A percentile compares a stretch with the other conserved stretches of the same genome.
These are phyloP conservation scores for Geranium rotundifolium DNA, from an alignment of 345 rosid genomes.

Conservation along the genomic window DNA sequence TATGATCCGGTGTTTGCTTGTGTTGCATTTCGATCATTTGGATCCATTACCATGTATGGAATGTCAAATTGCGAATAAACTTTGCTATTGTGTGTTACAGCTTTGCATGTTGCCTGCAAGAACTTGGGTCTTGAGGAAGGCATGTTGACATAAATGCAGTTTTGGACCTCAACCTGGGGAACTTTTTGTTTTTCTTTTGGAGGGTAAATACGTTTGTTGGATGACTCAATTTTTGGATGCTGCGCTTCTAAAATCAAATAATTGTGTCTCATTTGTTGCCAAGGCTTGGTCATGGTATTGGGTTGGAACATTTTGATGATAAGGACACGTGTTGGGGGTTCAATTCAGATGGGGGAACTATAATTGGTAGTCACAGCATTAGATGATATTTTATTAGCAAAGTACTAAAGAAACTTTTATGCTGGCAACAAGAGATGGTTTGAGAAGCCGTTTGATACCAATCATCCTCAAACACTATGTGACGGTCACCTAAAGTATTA, in stretches of 20 bases:
- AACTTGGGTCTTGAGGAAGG: conserved; percentile 62
- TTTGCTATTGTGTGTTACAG: conserved; percentile 45
- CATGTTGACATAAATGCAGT: conserved; percentile 41
- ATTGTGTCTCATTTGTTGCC: not conserved
- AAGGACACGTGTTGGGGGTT: too few relatives aligned
- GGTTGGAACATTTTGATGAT: too few relatives aligned
- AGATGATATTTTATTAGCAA: too few relatives aligned
- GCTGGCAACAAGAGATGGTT: too few relatives aligned
- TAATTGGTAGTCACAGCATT: too few relatives aligned
- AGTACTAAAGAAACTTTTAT: too few relatives aligned
- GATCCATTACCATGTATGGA: conserved; percentile 24
- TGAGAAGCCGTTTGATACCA: too few relatives aligned
- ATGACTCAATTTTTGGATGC: conserved; percentile 6
- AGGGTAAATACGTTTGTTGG: conserved; percentile 21
- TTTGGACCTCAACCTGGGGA: conserved; percentile 28
- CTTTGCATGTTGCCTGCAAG: conserved; percentile 55
- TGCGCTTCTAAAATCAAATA: not conserved
- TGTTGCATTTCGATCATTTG: conserved; percentile 19
- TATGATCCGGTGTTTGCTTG: conserved; percentile 4
- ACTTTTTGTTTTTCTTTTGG: conserved; percentile 15
- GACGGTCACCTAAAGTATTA: too few relatives aligned
- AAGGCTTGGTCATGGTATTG: not conserved
- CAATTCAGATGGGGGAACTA: too few relatives aligned
- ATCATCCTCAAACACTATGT: too few relatives aligned
- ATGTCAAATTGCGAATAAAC: conserved; percentile 27